Base-by-base conservation (phyloP, 1,284 basidiomycete genomes). In the Cerrena zonata region DNA sequence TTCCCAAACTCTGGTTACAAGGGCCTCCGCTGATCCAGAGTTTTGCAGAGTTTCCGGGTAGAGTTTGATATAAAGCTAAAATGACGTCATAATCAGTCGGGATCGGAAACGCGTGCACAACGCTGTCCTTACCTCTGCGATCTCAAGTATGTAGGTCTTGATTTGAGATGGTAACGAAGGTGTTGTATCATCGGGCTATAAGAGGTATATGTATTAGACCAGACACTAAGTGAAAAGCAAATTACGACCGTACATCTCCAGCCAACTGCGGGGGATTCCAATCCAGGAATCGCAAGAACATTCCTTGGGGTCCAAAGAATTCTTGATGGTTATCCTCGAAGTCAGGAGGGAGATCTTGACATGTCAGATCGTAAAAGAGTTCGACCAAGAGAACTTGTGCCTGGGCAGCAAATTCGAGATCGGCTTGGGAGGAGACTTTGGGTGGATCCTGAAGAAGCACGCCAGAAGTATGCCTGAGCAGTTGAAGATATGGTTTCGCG, bases 271-370 rank as follows among this genome's bases (percentile, higher is more conserved):
- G 70, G 0, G 84, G 82, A 58, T 91, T 80, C 89, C 91, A 95
- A 4, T 76, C 72, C 56, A 96, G 70, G 60, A 95, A 88, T 50
- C 77, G 79, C 53, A 90, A 79, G 62, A 95, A 86, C 70, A 83
- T 82, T 1, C 91, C 91, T 1, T 67, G 72, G 0, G 73, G 65
- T 1, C 76, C 82, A 67, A 94, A 94, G 65, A 94, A 94, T 53
- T 87, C 79, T 7, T 77, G 72, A 55, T 96, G 83, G 40, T 86
- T 76, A 64, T 99, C 95, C 65, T 99, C 95, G 61, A 99, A 87
- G 56, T 86, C 87, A 7, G 94, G 94, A 4, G 95, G 94, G 21
- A 99, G 74, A 68, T 99, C 95, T 59, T 99, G 96, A 57, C 89
- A 91, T 1, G 89, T 92, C 52, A 99, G 82, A 67, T 99, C 96